A percentile compares a stretch with the other conserved stretches of the same genome.
Conservation (phyloP, 306 rosid genomes). For the Castanopsis chinensis region DNA sequence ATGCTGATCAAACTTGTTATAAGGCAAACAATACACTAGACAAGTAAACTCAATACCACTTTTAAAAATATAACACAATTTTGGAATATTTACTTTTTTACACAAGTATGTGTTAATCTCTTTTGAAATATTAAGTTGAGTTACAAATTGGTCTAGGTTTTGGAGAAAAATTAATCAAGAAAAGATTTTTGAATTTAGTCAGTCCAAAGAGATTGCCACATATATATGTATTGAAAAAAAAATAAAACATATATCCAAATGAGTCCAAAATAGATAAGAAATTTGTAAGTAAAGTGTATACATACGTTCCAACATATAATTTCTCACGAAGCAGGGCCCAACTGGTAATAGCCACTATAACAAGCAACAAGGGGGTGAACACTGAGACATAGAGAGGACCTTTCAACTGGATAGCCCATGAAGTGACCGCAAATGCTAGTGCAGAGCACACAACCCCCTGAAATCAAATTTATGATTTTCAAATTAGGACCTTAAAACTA, state of each 20-base stretch:
- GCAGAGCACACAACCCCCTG: constrained; percentile 65
- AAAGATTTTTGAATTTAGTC: background rate
- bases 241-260: too few species aligned
- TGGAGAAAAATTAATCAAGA: too few species aligned
- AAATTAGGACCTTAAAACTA: background rate
- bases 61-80: too few species aligned
- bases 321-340: constrained; percentile 71
- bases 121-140: too few species aligned
- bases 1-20: background rate
- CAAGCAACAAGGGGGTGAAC: constrained; percentile 64
- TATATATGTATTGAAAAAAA: too few species aligned
- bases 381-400: constrained; percentile 77
- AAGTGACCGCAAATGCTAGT: constrained; percentile 43
- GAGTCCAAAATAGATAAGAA: background rate
- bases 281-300: background rate
- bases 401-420: constrained; percentile 68
- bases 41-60: too few species aligned
- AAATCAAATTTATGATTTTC: background rate
- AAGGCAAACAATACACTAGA: too few species aligned
- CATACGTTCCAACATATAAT: constrained; percentile 71
- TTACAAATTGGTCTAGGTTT: too few species aligned
- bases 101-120: too few species aligned
- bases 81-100: too few species aligned
- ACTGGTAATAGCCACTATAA: constrained; percentile 53
- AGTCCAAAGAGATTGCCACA: background rate